Base-by-base conservation (phyloP, 345 rosid species). In the Lepidium sativum region DNA sequence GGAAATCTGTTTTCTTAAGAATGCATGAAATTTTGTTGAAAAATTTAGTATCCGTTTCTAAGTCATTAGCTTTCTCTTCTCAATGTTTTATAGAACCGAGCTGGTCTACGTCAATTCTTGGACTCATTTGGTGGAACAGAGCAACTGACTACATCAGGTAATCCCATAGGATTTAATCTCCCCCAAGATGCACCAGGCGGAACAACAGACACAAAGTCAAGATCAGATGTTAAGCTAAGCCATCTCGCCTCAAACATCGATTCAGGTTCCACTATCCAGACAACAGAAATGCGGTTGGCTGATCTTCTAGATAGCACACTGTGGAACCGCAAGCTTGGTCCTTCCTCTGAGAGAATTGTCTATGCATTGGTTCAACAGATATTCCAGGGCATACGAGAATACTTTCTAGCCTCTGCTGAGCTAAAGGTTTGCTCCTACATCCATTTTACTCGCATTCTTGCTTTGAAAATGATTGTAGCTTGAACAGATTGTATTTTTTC, bases 291-390 rank as follows among this genome's bases (percentile, higher is more conserved):
- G 72, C 84, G 89, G 76, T 85, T 88, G 60, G 96, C 95, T 34
- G 96, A 85, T 77, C 96, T 92, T 73, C 80, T 89, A 20, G 96
- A 92, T 69, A 85, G 79, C 79, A 92, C 96, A 14, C 86, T 92
- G 21, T 92, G 92, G 96, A 89, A 88, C 69, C 80, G 88, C 47
- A 85, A 81, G 76, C 91, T 86, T 59, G 96, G 92, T 68, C 96
- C 96, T 60, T 92, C 98, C 11, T 92, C 96, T 31, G 98, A 86
- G 76, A 85, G 96, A 77, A 85, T 92, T 61, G 98, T 92, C 23
- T 86, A 82, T 72, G 96, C 86, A 54, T 81, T 92, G 49, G 98
- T 92, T 18, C 98, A 86, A 62, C 98, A 92, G 79, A 92, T 92
- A 85, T 92, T 92, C 69, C 88, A 85, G 45, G 98, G 98, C 70